Base-by-base conservation (phyloP, 116 monocot genomes). In the Trichopus zeylanicus region DNA sequence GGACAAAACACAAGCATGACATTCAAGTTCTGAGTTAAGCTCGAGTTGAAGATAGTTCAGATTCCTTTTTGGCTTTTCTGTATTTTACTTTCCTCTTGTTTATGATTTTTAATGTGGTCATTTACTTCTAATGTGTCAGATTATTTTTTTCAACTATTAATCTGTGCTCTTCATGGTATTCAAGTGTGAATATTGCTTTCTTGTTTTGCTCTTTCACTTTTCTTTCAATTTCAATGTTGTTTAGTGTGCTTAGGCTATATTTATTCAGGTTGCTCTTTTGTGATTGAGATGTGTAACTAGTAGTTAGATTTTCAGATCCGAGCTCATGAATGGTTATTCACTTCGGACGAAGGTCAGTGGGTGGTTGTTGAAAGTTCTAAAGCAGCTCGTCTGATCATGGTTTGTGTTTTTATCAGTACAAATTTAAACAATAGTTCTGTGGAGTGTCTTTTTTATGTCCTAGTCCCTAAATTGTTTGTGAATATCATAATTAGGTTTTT, bases 331-430 rank as follows among this genome's bases (percentile, higher is more conserved):
- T 95, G 90, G 90, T 55, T 95, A 25, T 95, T 95, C 66, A 46
- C 76, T 59, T 90, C 90, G 37, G 87, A 86, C 73, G 95, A 95
- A 83, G 95, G 95, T 31, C 95, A 95, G 51, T 95, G 95, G 95
- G 57, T 73, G 56, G 66, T 95, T 20, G 81, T 89, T 53, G 87
- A 86, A 73, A 90, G 78, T 69, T 86, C 95, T 48, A 87, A 86
- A 74, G 78, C 95, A 31, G 95, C 86, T 76, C 95, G 95, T 57
- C 77, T 95, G 37, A 79, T 90, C 35, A 87, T 95, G 95, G 95
- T 89, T 81, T 31, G 26, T 52, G 35, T n/a, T n/a, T 31, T 62
- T 30, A 20, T 25, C 16, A 22, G 1, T 35, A 23, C 12, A 21
- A 2, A 7, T 4, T 7, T 42, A 46, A 22, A 15, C 26, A 21